Evolutionary conservation across 176 grass and related monocot genomes (phyloP), one percentile per base, ranked within the genome.

Genomic region (Ensete glaucum): DNA sequence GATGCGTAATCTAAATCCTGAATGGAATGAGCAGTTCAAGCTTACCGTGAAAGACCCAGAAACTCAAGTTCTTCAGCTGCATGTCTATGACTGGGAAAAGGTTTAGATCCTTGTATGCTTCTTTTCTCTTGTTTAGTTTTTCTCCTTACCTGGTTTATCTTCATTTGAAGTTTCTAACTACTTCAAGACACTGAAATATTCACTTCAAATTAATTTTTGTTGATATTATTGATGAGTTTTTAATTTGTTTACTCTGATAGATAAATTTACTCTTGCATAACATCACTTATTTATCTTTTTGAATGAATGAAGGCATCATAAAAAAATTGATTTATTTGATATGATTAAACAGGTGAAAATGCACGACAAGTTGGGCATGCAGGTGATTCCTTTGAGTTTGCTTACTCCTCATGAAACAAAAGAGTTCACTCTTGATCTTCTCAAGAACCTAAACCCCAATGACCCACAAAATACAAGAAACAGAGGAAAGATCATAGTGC

Each of bases 31-130:
- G 80, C 65, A 86, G n/a, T 93, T 98, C 82, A 98, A 82, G 56
- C 88, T 98, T 52, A 73, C 87, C n/a, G 94, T 98, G 77, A 98
- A 98, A 81, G 90, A 98, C 82, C 94, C 94, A 14, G 68, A 80
- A 19, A 93, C 90, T 1, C 94, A 98, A 86, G 88, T 91, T 80
- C 94, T 98, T 82, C 88, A 98, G 80, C 90, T 98, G 20, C 94
- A 89, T 19, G 77, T 89, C 75, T 98, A 90, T 58, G 94, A 98
- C 22, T 98, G 94, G 94, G 94, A 98, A 98, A 98, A 98, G 94
- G 94, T 98, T 83, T 65, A 73, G 64, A 49, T 81, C 17, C 22
- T 19, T 76, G 62, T 52, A 64, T 60, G 52, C 79, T 77, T 57
- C 5, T 67, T 76, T 49, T 73, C 75, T 76, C 54, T 60, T 67